Evolutionary conservation across 768 basidiomycete species (phyloP).

Genomic region (Agrocybe pediades): DNA sequence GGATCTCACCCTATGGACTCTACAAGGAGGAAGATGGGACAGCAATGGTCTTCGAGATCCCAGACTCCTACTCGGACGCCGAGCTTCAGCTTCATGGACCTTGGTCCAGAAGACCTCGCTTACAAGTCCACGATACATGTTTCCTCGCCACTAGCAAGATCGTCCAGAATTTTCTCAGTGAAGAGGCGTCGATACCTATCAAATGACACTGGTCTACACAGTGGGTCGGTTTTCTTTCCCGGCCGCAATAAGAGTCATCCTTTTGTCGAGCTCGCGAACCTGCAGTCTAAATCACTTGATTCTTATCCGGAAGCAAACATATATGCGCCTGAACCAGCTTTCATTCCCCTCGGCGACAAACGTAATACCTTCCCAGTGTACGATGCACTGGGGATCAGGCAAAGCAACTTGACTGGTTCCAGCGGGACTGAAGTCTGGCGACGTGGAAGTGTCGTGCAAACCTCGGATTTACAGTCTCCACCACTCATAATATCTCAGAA

Average conservation of each 20-base stretch:
- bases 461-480: too few relatives aligned
- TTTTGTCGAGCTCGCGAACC: too few relatives aligned
- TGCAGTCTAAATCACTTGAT: too few relatives aligned
- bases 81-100: not conserved
- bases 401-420: not conserved
- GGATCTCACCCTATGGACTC: too few relatives aligned
- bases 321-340: not conserved
- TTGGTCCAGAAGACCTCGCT: not conserved
- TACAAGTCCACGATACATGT: not conserved
- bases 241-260: too few relatives aligned
- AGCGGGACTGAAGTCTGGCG: too few relatives aligned
- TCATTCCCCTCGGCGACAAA: not conserved
- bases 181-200: not conserved
- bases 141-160: not conserved
- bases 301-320: not conserved
- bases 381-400: not conserved
- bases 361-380: not conserved
- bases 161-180: not conserved
- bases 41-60: not conserved
- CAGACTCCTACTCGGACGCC: not conserved
- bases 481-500: too few relatives aligned
- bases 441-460: too few relatives aligned
- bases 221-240: too few relatives aligned
- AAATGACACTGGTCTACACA: too few relatives aligned
- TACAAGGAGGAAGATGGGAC: not conserved